These are phyloP conservation scores for Corymbia calophylla DNA, from an alignment of 441 rosid species.

Conservation along the genomic window DNA sequence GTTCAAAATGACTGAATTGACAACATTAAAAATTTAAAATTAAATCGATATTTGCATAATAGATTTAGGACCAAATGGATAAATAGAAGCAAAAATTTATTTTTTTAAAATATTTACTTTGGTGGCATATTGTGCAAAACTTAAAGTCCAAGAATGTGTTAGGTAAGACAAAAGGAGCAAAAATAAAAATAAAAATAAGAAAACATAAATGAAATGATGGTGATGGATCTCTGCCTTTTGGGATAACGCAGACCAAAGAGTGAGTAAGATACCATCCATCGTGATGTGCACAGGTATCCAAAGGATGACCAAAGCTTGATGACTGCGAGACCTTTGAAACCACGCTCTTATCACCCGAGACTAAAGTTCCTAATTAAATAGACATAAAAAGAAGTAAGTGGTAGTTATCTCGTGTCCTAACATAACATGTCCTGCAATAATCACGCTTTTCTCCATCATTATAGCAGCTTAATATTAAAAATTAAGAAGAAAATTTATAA, in stretches of 20 bases:
- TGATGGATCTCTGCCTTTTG: too few relatives aligned
- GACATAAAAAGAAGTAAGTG: neutral
- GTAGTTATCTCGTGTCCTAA: neutral
- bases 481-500: neutral
- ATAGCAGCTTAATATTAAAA: neutral
- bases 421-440: neutral
- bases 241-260: too few relatives aligned
- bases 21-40: too few relatives aligned
- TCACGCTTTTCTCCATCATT: neutral
- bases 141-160: neutral
- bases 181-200: too few relatives aligned
- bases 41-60: rapidly evolving
- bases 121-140: too few relatives aligned
- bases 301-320: too few relatives aligned
- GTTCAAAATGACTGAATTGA: neutral
- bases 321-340: neutral
- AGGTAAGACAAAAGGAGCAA: too few relatives aligned
- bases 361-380: neutral
- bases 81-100: neutral
- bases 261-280: too few relatives aligned
- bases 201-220: too few relatives aligned
- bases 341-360: neutral
- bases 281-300: too few relatives aligned
- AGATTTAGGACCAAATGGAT: neutral
- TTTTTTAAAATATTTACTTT: too few relatives aligned